These are phyloP conservation scores for Gynostemma pentaphyllum DNA, from an alignment of 306 rosid genomes.

Conservation along the genomic window DNA sequence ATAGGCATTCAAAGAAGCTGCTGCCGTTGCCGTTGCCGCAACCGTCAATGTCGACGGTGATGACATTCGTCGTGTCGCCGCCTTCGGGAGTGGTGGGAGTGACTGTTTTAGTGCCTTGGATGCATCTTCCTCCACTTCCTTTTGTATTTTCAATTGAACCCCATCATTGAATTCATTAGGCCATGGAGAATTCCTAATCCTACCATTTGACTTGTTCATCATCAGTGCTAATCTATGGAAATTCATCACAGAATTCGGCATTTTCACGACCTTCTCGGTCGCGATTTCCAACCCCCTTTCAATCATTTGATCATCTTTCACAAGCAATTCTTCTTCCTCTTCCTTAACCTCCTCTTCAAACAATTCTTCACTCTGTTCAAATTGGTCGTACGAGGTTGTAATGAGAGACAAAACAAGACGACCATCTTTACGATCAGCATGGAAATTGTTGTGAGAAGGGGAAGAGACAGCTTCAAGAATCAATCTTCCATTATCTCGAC, in stretches of 20 bases:
- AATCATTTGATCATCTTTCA: constrained; percentile 8
- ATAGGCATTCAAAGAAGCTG: constrained; percentile 43
- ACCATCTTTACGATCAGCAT: constrained; percentile 4
- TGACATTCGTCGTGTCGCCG: too few species aligned
- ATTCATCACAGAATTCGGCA: constrained; percentile 17
- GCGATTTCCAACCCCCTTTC: constrained; percentile 16
- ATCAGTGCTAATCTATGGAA: constrained; percentile 34
- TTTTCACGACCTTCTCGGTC: constrained; percentile 9
- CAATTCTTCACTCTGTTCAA: too few species aligned
- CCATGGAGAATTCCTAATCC: constrained; percentile 43
- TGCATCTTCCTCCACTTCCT: constrained; percentile 23
- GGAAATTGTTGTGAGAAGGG: constrained; percentile 1
- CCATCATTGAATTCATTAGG: constrained; percentile 29
- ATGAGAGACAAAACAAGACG: constrained; percentile 3
- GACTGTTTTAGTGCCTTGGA: constrained; percentile 24
- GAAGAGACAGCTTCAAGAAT: constrained; percentile 4
- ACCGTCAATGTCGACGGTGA: constrained; percentile 10
- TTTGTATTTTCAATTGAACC: constrained; percentile 24
- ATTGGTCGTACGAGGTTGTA: not conserved
- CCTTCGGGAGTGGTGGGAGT: constrained; percentile 59
- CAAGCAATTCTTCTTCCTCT: not conserved
- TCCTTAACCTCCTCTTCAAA: not conserved
- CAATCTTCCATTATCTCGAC: constrained; percentile 13
- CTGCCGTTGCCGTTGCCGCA: constrained; percentile 16
- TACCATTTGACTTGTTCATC: constrained; percentile 40